These are phyloP conservation scores for Hymenoscyphus repandus DNA, from an alignment of 2,329 filamentous ascomycete species.

Conservation along the genomic window DNA sequence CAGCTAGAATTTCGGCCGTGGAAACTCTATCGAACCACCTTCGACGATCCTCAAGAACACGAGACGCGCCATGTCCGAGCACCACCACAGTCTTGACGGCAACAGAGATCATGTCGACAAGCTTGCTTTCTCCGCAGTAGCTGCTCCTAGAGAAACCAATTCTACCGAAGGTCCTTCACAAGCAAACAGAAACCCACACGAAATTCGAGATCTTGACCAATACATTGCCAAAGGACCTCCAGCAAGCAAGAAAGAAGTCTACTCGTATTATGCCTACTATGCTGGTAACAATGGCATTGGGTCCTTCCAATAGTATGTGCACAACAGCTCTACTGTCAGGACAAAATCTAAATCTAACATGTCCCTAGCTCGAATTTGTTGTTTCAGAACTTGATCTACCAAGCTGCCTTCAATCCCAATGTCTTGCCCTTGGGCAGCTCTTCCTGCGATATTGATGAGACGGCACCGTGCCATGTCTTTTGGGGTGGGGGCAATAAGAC, in stretches of 20 bases:
- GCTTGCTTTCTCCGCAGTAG: constrained; percentile 22
- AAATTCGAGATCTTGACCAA: constrained; percentile 17
- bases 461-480: constrained; percentile 27
- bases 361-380: constrained; percentile 27
- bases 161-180: constrained; percentile 6
- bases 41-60: background rate
- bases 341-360: background rate
- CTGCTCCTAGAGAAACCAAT: constrained; percentile 12
- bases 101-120: constrained; percentile 17
- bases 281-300: constrained; percentile 31
- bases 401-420: constrained; percentile 30
- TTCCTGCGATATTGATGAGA: constrained; percentile 22
- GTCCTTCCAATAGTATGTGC: constrained; percentile 27
- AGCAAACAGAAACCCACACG: constrained; percentile 6
- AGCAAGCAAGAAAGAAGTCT: constrained; percentile 26
- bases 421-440: constrained; percentile 27
- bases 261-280: constrained; percentile 29
- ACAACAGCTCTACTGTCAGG: constrained; percentile 1
- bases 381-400: constrained; percentile 31
- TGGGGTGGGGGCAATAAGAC: constrained; percentile 27
- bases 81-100: no score
- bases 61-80: no score
- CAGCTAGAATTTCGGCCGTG: no score
- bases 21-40: background rate
- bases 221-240: constrained; percentile 16